Evolutionary conservation across 148 eudicot species (phyloP).

Genomic region (Suaeda aralocaspica): DNA sequence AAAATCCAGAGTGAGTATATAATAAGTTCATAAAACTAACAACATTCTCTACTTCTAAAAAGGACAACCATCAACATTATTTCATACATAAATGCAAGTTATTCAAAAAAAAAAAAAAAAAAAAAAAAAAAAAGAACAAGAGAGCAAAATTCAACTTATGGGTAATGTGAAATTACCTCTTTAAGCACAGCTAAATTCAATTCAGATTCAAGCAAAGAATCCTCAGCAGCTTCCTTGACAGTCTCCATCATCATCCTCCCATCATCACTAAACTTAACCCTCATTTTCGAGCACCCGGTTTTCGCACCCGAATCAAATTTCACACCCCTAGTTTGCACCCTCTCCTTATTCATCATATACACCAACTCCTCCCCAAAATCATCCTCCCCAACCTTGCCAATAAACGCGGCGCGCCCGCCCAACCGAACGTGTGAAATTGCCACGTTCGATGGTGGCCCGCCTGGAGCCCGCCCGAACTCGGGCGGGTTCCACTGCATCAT

Average conservation of each 20-base stretch:
- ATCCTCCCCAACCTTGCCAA: slow-evolving; percentile 85
- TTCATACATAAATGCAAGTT: too few species aligned
- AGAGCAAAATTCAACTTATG: background rate
- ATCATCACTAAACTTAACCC: slow-evolving; percentile 48
- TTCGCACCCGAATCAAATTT: slow-evolving; percentile 46
- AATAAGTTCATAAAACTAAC: background rate
- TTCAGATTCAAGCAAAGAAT: slow-evolving; percentile 58
- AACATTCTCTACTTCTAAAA: background rate
- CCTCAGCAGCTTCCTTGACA: slow-evolving; percentile 67
- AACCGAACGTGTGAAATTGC: slow-evolving; percentile 78
- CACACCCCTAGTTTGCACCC: slow-evolving; percentile 68
- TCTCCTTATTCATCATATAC: slow-evolving; percentile 64
- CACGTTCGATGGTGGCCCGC: slow-evolving; percentile 79
- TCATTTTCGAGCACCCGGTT: slow-evolving; percentile 66
- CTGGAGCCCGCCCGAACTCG: slow-evolving; percentile 71
- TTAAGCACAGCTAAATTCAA: slow-evolving; percentile 77
- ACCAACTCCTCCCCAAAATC: slow-evolving; percentile 72
- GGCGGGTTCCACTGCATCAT: slow-evolving; percentile 95
- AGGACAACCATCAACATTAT: too few species aligned
- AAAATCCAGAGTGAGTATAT: background rate
- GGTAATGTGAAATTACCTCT: slow-evolving; percentile 48
- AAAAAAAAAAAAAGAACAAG: background rate
- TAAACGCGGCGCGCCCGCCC: slow-evolving; percentile 78
- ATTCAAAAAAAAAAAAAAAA: too few species aligned
- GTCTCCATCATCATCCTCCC: slow-evolving; percentile 61